Evolutionary conservation across 495 filamentous ascomycete species (phyloP).

Genomic region (Aspergillus panamensis): DNA sequence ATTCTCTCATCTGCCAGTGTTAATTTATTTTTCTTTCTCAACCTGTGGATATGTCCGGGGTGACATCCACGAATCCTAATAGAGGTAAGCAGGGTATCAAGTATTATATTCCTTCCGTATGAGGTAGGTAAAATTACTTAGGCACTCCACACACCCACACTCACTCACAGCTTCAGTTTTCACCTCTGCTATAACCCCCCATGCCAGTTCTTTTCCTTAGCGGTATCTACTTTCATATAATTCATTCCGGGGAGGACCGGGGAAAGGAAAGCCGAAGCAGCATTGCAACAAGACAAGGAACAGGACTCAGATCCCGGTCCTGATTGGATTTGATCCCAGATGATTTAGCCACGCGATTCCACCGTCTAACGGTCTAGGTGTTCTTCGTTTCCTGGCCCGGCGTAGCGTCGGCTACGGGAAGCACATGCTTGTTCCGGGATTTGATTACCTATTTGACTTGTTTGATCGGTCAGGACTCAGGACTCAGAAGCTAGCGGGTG

Average conservation of each 20-base stretch:
- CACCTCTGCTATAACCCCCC: no score
- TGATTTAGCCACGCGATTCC: conserved; percentile 14
- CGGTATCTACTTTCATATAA: no score
- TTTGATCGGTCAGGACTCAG: no score
- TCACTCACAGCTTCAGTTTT: no score
- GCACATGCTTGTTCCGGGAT: conserved; percentile 12
- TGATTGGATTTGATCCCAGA: conserved; percentile 12
- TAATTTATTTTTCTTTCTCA: background rate
- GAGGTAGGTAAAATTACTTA: background rate
- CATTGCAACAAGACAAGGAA: background rate
- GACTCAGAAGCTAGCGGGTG: no score
- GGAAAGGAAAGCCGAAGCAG: no score
- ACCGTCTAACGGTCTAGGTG: background rate
- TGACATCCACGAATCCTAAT: background rate
- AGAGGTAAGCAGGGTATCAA: background rate
- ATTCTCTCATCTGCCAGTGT: background rate
- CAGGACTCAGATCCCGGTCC: conserved; percentile 8
- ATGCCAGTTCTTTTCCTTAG: no score
- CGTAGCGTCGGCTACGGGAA: conserved; percentile 7
- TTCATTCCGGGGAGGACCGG: no score
- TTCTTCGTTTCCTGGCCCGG: background rate
- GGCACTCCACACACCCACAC: no score
- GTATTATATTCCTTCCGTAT: background rate
- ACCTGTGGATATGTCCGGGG: background rate
- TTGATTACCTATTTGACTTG: background rate